Evolutionary conservation across 2,329 filamentous ascomycete genomes (phyloP), one percentile per base, ranked within the genome.

Genomic region (Colletotrichum kahawae): DNA sequence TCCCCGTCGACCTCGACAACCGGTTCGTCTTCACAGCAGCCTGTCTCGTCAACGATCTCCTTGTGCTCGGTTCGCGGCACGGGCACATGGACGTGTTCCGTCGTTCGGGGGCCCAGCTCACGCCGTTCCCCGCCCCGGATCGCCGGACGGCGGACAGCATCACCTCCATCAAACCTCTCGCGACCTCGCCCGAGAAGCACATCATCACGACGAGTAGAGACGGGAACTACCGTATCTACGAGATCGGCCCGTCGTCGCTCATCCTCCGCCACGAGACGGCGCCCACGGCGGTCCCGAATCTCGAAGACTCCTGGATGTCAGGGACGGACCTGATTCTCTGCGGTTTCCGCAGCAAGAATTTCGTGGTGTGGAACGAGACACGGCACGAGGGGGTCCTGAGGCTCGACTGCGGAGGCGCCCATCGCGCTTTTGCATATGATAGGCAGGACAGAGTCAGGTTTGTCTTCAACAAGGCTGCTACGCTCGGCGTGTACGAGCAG

Each of bases 341-440:
- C 81, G 96, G 96, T 4, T 98, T 98, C 84, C 92, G 91, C 70
- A 92, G 94, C 81, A 95, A 92, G 76, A 88, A 92, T 62, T 97
- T 98, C 80, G 87, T 98, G 14, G 89, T 96, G 12, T 97, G 95
- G 91, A 95, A 98, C 81, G 92, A 94, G 81, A 92, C 91, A 0
- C 87, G 86, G 2, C 92, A 95, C 74, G 89, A 91, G 71, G 93
- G 96, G 79, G 83, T 96, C 18, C 90, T 93, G 70, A 89, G 88
- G 1, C 88, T 98, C 34, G 92, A 95, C 64, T 98, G 96, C 81
- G 96, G 96, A 70, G 96, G 96, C 38, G 93, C 92, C 0, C 95
- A 98, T 81, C 91, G 96, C 70, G 92, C 90, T 36, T 98, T 95
- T 88, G 90, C 91, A n/a, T 83, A 84, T 71, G 78, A 81, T 73